These are phyloP conservation scores for Scheffersomyces insectosa DNA, from an alignment of 1,139 yeast genomes.

Conservation along the genomic window DNA sequence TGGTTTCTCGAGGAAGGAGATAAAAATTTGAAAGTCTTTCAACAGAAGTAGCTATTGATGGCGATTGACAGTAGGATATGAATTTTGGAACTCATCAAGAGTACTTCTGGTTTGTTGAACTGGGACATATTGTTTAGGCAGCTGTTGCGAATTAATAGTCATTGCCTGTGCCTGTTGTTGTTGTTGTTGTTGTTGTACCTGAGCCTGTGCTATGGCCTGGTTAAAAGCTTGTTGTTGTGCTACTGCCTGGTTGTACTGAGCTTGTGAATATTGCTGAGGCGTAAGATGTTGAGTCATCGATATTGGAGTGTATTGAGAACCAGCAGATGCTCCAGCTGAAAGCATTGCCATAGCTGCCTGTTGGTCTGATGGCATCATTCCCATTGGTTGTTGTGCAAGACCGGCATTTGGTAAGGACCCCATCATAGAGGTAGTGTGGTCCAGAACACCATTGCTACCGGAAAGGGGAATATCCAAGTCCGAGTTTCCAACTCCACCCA, in stretches of 20 bases:
- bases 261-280: conserved; percentile 10
- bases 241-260: conserved; percentile 14
- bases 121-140: conserved; percentile 5
- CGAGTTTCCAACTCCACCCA: too few relatives aligned
- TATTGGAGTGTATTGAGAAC: conserved; percentile 6
- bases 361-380: conserved; percentile 12
- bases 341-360: conserved; percentile 9
- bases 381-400: conserved; percentile 9
- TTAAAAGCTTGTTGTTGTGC: conserved; percentile 17
- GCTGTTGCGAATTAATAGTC: conserved; percentile 12
- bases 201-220: conserved; percentile 17
- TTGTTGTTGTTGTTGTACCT: conserved; percentile 13
- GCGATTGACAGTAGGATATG: too few relatives aligned
- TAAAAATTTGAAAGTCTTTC: too few relatives aligned
- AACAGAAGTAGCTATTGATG: too few relatives aligned
- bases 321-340: conserved; percentile 3
- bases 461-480: too few relatives aligned
- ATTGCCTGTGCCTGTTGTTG: conserved; percentile 9
- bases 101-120: too few relatives aligned
- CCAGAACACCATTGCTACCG: too few relatives aligned
- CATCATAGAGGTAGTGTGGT: too few relatives aligned
- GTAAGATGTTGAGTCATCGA: conserved; percentile 9
- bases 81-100: too few relatives aligned
- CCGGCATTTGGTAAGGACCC: too few relatives aligned
- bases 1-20: too few relatives aligned